phyloP scores from a whole-genome alignment of 164 flowering plant species.

The Litsea cubeba region DNA sequence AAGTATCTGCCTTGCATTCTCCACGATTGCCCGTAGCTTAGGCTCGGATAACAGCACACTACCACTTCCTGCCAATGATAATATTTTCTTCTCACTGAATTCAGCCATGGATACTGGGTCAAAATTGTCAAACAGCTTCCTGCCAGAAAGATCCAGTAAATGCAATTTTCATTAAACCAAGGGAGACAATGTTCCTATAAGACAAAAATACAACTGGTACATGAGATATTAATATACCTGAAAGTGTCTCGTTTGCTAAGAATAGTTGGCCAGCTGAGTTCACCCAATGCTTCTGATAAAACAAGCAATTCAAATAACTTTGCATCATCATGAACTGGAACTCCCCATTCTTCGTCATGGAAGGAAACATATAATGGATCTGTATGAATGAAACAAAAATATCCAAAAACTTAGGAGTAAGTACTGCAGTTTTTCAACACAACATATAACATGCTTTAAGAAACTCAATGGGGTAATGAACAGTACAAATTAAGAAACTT shows the following conservation, averaged over 20 bases:
- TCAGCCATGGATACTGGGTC: slow-evolving; percentile 50
- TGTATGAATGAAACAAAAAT: slow-evolving; percentile 16
- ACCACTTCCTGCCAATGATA: slow-evolving; percentile 36
- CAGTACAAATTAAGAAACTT: not conserved
- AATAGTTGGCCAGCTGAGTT: slow-evolving; percentile 71
- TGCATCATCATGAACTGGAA: slow-evolving; percentile 69
- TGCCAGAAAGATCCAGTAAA: slow-evolving; percentile 27
- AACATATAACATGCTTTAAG: not conserved
- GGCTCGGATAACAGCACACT: slow-evolving; percentile 58
- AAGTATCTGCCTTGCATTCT: slow-evolving; percentile 64
- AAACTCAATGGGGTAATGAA: not conserved
- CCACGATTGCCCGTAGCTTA: slow-evolving; percentile 76
- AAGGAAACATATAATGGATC: slow-evolving; percentile 64
- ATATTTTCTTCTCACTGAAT: slow-evolving; percentile 52
- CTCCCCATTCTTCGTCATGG: slow-evolving; percentile 95
- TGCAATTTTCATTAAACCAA: not conserved
- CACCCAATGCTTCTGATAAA: slow-evolving; percentile 70
- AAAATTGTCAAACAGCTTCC: slow-evolving; percentile 68
- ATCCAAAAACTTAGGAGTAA: not conserved
- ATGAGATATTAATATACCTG: slow-evolving; percentile 30
- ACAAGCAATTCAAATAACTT: slow-evolving; percentile 74
- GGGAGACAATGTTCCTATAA: too few species aligned
- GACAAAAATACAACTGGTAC: too few species aligned
- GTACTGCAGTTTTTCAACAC: not conserved
- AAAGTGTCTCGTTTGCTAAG: slow-evolving; percentile 59